Evolutionary conservation across 73 alveolate genomes (phyloP), one percentile per base, ranked within the genome.

Genomic region (Breviolum minutum): DNA sequence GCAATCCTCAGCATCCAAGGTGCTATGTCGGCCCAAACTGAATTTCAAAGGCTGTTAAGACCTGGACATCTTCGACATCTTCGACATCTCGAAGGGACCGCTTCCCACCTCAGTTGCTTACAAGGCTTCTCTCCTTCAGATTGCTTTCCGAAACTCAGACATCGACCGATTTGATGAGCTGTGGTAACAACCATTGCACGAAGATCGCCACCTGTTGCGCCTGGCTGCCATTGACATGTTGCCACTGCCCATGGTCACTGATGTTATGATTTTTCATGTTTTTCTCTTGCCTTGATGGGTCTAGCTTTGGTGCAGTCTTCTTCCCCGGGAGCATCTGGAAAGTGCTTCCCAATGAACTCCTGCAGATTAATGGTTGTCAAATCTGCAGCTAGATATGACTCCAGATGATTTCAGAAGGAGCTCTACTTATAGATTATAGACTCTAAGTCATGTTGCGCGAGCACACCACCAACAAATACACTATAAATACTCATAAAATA

Each of bases 281-380:
- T 40, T 40, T 40, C 80, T 12, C 61, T 24, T 26, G 66, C 98
- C 99, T 94, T 77, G 70, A 94, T 32, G 7, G 99, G 99, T 30
- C 99, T 83, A 4, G 99, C 94, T 94, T 94, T 94, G 85, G 99
- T 80, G 94, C 94, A 94, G 62, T 94, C 99, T 20, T 94, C 99
- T 54, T 94, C 99, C 27, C 99, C 99, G 16, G 99, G 94, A 24
- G 94, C 99, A 24, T 81, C 99, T 26, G 99, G 94, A 62, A 80
- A 94, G 85, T 94, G 99, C 63, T 94, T 77, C 85, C 99, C 99
- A 32, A 94, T 63, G 94, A 77, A 94, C 85, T 94, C 99, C 94
- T 94, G 92, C 30, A 10, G 19, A 48, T 6, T 20, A 29, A 63
- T 27, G 63, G 26, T 40, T 40, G 54, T 40, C 54, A 40, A 40